Conservation (phyloP, 805 yeast genomes). For the Kluyveromyces lactis region DNA sequence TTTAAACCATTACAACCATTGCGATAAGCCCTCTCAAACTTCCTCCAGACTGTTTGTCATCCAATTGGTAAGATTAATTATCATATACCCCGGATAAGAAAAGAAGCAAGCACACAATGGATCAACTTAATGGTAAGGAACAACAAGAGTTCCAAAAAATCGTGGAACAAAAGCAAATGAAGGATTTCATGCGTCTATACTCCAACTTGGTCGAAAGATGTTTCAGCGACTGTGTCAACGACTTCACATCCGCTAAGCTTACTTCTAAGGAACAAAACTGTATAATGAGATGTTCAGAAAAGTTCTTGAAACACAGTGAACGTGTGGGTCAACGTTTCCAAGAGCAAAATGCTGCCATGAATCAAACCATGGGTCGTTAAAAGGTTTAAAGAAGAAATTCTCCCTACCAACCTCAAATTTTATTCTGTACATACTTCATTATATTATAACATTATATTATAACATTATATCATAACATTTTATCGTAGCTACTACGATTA, state of each 20-base stretch:
- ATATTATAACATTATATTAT: neutral
- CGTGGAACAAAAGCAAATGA: conserved; percentile 97
- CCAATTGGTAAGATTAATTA: too few species aligned
- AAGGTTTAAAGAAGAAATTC: too few species aligned
- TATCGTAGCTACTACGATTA: too few species aligned
- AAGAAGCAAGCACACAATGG: conserved; percentile 46
- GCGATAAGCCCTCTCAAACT: too few species aligned
- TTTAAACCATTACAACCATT: too few species aligned
- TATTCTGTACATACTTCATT: neutral
- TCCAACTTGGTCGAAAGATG: conserved; percentile 94
- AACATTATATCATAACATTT: too few species aligned
- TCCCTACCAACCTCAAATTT: too few species aligned
- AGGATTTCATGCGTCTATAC: conserved; percentile 95
- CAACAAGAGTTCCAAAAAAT: conserved; percentile 94
- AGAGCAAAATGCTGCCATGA: conserved; percentile 82
- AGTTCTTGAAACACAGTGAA: conserved; percentile 95
- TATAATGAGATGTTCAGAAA: conserved; percentile 88
- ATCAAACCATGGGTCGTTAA: conserved; percentile 52
- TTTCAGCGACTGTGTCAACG: conserved; percentile 95
- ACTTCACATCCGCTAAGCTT: conserved; percentile 86
- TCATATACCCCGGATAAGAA: too few species aligned
- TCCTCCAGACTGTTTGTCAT: too few species aligned
- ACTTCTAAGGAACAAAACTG: conserved; percentile 81
- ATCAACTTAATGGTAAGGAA: conserved; percentile 87
- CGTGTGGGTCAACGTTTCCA: conserved; percentile 98